Percentiles rank a stretch among this genome's conserved stretches.
phyloP scores from a whole-genome alignment of 1,139 yeast genomes.

The Taphrina flavorubra region DNA sequence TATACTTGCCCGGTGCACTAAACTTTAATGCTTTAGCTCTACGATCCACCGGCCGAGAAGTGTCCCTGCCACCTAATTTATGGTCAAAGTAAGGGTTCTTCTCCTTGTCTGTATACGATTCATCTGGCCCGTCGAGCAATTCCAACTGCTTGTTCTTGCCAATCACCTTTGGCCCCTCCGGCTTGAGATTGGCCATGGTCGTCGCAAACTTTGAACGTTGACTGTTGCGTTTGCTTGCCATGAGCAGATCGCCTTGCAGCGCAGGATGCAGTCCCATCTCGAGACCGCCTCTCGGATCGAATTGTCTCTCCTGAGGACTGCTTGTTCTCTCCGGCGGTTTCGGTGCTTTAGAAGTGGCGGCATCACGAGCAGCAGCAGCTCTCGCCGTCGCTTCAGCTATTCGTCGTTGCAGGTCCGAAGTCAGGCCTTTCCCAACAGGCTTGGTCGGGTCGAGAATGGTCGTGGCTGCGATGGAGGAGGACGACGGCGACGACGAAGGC shows the following conservation, averaged over 20 bases:
- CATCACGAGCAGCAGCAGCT: conserved; percentile 41
- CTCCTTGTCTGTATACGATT: conserved; percentile 44
- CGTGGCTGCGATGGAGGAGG: background rate
- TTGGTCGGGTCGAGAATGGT: background rate
- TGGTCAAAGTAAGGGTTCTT: conserved; percentile 69
- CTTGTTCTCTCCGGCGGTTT: conserved; percentile 5
- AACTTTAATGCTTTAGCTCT: conserved; percentile 56
- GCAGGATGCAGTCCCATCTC: conserved; percentile 48
- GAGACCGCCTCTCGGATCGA: conserved; percentile 46
- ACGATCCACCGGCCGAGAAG: conserved; percentile 46
- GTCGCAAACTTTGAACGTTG: conserved; percentile 41
- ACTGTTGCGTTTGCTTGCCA: conserved; percentile 23
- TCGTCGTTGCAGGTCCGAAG: conserved; percentile 18
- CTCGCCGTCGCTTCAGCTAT: conserved; percentile 44
- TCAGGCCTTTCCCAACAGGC: background rate
- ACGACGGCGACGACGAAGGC: too few relatives aligned
- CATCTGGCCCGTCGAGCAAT: conserved; percentile 44
- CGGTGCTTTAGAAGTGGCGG: conserved; percentile 31
- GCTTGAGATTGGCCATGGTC: conserved; percentile 27
- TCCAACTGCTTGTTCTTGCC: conserved; percentile 43
- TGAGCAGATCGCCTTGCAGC: conserved; percentile 42
- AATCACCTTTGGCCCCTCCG: conserved; percentile 41
- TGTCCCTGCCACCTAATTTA: conserved; percentile 47
- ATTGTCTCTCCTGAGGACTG: conserved; percentile 26
- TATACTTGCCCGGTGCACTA: conserved; percentile 66